Conservation (phyloP, 1,284 basidiomycete genomes). For the Ganoderma meredithae region DNA sequence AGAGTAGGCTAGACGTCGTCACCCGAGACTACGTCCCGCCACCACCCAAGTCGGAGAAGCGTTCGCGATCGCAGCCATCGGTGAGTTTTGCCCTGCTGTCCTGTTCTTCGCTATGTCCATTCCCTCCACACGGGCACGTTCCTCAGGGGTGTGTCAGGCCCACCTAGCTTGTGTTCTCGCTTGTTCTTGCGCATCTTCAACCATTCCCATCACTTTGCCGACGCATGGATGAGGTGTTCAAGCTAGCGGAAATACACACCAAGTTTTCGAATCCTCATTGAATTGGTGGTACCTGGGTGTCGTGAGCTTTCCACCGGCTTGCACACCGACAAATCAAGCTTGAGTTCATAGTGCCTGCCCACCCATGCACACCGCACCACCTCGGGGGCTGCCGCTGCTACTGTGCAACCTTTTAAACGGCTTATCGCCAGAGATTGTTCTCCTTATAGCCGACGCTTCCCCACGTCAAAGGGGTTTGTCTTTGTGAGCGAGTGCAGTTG, state of each 20-base stretch:
- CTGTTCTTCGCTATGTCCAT: not conserved
- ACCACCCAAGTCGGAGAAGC: conserved; percentile 67
- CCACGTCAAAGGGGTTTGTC: too few species aligned
- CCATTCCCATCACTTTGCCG: not conserved
- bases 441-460: too few species aligned
- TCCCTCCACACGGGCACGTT: not conserved
- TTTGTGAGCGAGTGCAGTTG: too few species aligned
- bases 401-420: too few species aligned
- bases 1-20: conserved; percentile 77
- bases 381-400: too few species aligned
- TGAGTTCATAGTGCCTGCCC: too few species aligned
- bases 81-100: conserved; percentile 33
- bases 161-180: not conserved
- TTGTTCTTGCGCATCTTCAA: not conserved
- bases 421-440: too few species aligned
- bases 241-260: not conserved
- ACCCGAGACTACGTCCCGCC: conserved; percentile 61
- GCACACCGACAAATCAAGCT: too few species aligned
- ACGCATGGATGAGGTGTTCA: too few species aligned
- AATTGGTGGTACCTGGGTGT: not conserved
- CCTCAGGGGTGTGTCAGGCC: not conserved
- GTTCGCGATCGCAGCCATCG: conserved; percentile 76
- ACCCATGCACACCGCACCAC: too few species aligned
- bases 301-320: too few species aligned
- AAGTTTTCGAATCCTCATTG: not conserved